Conservation (phyloP, 371 early-diverging fungal species). For the Coemansia sp. region DNA sequence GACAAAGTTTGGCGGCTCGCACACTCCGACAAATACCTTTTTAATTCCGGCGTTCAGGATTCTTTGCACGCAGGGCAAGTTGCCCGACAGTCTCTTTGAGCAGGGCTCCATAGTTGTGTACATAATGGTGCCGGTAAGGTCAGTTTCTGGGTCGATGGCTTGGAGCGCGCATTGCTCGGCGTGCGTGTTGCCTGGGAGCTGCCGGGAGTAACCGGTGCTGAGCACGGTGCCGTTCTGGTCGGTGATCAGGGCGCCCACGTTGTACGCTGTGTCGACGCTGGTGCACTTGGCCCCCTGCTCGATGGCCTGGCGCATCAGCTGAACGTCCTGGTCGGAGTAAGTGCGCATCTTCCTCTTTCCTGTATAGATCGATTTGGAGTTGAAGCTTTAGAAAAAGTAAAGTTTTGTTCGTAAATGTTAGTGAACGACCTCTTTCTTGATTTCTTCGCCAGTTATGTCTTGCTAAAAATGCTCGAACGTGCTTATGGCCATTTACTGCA, state of each 20-base stretch:
- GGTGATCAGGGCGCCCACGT: conserved; percentile 48
- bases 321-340: conserved; percentile 29
- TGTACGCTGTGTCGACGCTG: conserved; percentile 39
- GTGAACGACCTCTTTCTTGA: too few relatives aligned
- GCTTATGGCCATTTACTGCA: too few relatives aligned
- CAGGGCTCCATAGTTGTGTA: conserved; percentile 55
- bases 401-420: too few relatives aligned
- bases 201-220: conserved; percentile 48
- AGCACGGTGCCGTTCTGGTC: conserved; percentile 9
- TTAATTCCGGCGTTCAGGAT: conserved; percentile 21
- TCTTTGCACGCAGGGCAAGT: conserved; percentile 33
- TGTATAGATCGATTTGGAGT: too few relatives aligned
- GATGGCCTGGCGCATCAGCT: conserved; percentile 40
- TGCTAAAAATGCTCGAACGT: too few relatives aligned
- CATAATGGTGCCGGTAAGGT: background rate
- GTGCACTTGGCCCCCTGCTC: conserved; percentile 25
- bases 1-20: conserved; percentile 48
- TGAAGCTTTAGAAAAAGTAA: too few relatives aligned
- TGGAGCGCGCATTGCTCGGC: conserved; percentile 50
- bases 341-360: too few relatives aligned
- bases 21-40: conserved; percentile 30
- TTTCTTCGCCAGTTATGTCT: too few relatives aligned
- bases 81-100: conserved; percentile 47
- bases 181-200: conserved; percentile 51
- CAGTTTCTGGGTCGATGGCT: background rate